Conservation (phyloP, 2,329 filamentous ascomycete species). For the Aspergillus tanneri region DNA sequence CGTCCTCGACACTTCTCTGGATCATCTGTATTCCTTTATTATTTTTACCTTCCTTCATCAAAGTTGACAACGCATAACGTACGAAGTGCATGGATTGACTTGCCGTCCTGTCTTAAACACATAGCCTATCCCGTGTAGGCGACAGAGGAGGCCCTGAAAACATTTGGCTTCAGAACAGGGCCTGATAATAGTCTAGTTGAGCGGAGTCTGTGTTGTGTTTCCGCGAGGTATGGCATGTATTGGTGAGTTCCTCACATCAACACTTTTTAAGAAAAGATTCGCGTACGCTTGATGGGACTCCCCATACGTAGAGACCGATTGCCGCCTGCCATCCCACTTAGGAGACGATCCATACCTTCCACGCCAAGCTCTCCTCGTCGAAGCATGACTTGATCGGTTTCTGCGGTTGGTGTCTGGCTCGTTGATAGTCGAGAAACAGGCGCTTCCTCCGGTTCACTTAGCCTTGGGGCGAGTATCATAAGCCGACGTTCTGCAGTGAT, state of each 20-base stretch:
- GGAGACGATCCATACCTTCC: constrained; percentile 48
- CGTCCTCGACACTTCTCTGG: too few species aligned
- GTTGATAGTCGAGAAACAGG: constrained; percentile 10
- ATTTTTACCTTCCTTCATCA: too few species aligned
- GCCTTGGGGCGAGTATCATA: constrained; percentile 36
- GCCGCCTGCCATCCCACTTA: constrained; percentile 43
- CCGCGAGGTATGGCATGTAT: too few species aligned
- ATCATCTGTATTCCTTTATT: too few species aligned
- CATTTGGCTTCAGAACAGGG: too few species aligned
- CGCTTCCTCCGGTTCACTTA: constrained; percentile 28
- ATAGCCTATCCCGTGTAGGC: too few species aligned
- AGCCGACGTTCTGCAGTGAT: constrained; percentile 44
- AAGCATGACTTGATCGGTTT: constrained; percentile 44
- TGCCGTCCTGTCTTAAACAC: too few species aligned
- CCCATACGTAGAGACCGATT: constrained; percentile 32
- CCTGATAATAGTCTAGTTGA: too few species aligned
- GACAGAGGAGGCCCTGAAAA: too few species aligned
- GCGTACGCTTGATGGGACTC: constrained; percentile 39
- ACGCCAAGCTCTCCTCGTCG: constrained; percentile 47
- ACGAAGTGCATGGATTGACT: too few species aligned
- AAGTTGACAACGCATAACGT: too few species aligned
- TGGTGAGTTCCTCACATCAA: neutral
- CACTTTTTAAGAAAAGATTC: constrained; percentile 33
- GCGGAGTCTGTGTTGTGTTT: too few species aligned
- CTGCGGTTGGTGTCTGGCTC: constrained; percentile 21